Evolutionary conservation across 768 basidiomycete genomes (phyloP), one percentile per base, ranked within the genome.

Genomic region (Nidularia pulvinata): DNA sequence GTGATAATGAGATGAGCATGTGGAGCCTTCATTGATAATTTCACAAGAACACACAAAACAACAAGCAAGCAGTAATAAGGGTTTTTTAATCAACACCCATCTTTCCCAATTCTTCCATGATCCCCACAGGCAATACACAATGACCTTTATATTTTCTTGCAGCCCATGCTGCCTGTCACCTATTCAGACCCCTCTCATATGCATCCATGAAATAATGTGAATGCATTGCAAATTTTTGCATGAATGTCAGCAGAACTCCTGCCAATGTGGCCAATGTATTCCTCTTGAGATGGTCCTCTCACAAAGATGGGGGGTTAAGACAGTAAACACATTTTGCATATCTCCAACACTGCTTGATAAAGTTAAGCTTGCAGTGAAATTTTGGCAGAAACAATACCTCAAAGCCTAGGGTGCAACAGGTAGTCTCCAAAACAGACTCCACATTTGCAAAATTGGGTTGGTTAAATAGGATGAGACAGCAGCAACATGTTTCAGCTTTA

Each of bases 361-460:
- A 42, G 16, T 42, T 42, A 4, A 42, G 39, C 39, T 42, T 4
- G 4, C 39, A 42, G 39, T 42, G 39, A 16, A 42, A 42, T 16
- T 42, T 42, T 42, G 39, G 39, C 39, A 67, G 55, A 52, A 67
- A 67, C 6, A 63, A 55, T 32, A 61, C 58, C 25, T 52, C 30
- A 46, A 57, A 53, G 34, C 62, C 59, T 25, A 54, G 52, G 6
- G 50, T 45, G 13, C 61, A 49, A 57, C 60, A 67, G 6, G 53
- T 33, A 6, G 46, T 53, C 55, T 77, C 62, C 4, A 77, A 61
- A 42, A 63, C 45, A 0, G 68, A 68, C 55, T 65, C 55, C 6
- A 62, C 57, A 32, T 65, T 52, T 34, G 55, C 58, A 55, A 77
- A 78, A 55, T 79, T 72, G 3, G 67, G 68, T 49, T 77, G 56